A percentile compares a stretch with the other conserved stretches of the same genome.
These are phyloP conservation scores for Pseudoscleropodium purum DNA, from an alignment of 225 moss, liverwort and hornwort species.

Conservation along the genomic window DNA sequence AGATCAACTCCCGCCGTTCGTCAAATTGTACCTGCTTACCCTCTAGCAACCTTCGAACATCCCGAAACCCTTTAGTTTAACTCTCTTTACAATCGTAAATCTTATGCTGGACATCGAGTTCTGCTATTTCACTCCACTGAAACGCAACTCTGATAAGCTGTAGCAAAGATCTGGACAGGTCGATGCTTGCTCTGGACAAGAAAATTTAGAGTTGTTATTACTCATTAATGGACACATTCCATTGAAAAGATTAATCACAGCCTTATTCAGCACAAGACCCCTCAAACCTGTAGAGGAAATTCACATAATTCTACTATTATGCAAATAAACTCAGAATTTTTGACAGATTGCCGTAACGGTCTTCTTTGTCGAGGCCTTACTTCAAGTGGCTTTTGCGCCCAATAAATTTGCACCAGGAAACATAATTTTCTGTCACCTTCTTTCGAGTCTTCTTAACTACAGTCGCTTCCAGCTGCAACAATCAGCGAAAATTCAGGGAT, in stretches of 20 bases:
- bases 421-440: slow-evolving; percentile 82
- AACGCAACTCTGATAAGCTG: neutral
- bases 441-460: slow-evolving; percentile 55
- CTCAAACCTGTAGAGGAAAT: neutral
- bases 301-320: neutral
- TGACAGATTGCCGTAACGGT: neutral
- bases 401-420: slow-evolving; percentile 78
- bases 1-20: slow-evolving; percentile 68
- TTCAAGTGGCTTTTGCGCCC: slow-evolving; percentile 31
- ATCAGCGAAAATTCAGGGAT: neutral
- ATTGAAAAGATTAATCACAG: neutral
- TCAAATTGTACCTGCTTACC: slow-evolving; percentile 35
- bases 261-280: neutral
- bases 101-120: neutral
- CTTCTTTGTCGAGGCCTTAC: slow-evolving; percentile 13
- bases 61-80: neutral
- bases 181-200: neutral
- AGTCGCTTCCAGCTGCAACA: slow-evolving; percentile 58
- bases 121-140: neutral
- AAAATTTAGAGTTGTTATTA: neutral
- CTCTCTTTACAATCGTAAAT: neutral
- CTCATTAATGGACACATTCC: neutral
- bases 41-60: slow-evolving; percentile 29
- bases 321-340: neutral
- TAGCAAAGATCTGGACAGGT: neutral